Base-by-base conservation (phyloP, 352 stramenopile genomes). In the Pythium biforme region DNA sequence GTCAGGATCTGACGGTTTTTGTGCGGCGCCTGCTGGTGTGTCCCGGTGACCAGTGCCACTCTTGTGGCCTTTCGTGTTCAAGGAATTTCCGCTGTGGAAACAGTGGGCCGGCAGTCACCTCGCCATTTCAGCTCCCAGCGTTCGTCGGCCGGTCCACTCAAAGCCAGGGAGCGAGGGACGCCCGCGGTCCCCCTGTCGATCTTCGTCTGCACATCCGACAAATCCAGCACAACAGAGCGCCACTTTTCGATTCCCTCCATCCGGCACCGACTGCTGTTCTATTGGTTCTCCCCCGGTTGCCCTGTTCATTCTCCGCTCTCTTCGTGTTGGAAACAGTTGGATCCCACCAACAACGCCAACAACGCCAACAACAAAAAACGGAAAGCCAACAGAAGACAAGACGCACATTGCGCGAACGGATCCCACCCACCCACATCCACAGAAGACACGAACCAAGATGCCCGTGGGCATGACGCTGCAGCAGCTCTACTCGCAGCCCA, bases 401-500 rank as follows among this genome's bases (percentile, higher is more conserved):
- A 43, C 47, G n/a, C 48, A 22, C 54, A 61, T 61, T 55, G 22
- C 19, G 12, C 34, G 20, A 40, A 22, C 17, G 19, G 34, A 45
- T 56, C 46, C 33, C 48, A 54, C 25, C 43, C 19, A 47, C 20
- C 11, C 40, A 41, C 39, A 46, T 20, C 37, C 37, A 10, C 5
- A 3, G 9, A 43, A n/a, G 22, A 31, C 14, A 31, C 31, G 45
- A n/a, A n/a, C 39, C 20, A 64, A 34, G 31, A 63, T 64, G 55
- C 55, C 63, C 10, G 74, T 77, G 43, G 78, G 82, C 31, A 91
- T 89, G 81, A 89, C 81, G 22, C 73, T 91, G 39, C 82, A 88
- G 54, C 81, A 91, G 56, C 74, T 89, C 55, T 89, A 91, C 66
- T 73, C 79, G 14, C 75, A 73, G 39, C 64, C 73, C 41, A 57